Base-by-base conservation (phyloP, 352 stramenopile species). In the Globisporangium ultimum region DNA sequence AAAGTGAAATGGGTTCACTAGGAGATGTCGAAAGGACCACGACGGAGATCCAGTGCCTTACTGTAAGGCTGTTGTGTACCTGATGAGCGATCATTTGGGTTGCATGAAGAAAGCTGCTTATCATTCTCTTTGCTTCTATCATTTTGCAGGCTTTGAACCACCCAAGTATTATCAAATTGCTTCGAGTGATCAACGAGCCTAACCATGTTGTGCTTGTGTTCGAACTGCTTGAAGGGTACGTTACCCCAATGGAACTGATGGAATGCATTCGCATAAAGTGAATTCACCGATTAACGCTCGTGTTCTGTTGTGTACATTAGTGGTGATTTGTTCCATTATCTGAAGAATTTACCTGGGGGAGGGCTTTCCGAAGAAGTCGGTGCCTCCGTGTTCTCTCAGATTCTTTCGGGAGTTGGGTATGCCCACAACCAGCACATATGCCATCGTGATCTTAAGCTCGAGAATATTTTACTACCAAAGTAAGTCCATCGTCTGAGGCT, bases 381-480 rank as follows among this genome's bases (percentile, higher is more conserved):
- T 6, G 76, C 74, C 0, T 64, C 68, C 11, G 40, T 90, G 24
- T 91, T 94, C 58, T 78, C 78, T 11, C 84, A 95, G 63, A 88
- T 96, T 41, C 53, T 96, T 21, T 64, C 75, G 1, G 87, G 84
- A 34, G 78, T 96, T 17, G 77, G 80, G 21, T 95, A 96, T 58
- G 87, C 87, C 6, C 84, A 95, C 68, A 95, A 95, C 61, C 85
- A 95, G 59, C 87, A 95, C 58, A 95, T 95, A 68, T 95, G 85
- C 56, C 87, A 96, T 56, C 80, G 87, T 50, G 87, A 96, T 46
- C 76, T 96, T 58, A 96, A 96, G 46, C 72, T 96, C 22, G 85
- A 95, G 65, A 96, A 96, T 64, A 93, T 96, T 24, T 57, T 95
- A 53, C 71, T 95, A 10, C 76, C 82, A 65, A 88, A 81, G 76